Conservation (phyloP, 139 green algal species). For the Micractinium conductrix region DNA sequence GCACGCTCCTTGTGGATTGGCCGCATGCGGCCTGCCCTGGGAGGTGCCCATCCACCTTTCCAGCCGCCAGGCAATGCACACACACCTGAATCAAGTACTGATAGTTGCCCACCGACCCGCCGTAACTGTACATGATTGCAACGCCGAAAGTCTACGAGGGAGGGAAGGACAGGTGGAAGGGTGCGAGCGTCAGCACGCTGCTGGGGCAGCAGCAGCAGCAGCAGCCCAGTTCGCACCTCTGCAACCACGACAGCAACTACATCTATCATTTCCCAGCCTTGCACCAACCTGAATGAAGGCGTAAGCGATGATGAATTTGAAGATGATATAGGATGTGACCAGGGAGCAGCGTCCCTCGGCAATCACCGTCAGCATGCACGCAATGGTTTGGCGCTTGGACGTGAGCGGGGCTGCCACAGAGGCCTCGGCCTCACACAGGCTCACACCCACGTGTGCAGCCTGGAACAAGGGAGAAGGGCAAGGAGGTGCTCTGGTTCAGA, state of each 20-base stretch:
- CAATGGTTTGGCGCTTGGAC: constrained; percentile 74
- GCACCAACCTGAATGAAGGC: constrained; percentile 58
- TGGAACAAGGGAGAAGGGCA: too few relatives aligned
- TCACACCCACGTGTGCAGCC: constrained; percentile 83
- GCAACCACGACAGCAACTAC: too few relatives aligned
- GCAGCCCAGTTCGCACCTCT: background rate
- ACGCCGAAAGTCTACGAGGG: constrained; percentile 61
- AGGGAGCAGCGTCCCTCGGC: constrained; percentile 72
- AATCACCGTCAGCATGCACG: constrained; percentile 73
- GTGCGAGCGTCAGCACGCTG: background rate
- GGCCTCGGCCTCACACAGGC: constrained; percentile 87
- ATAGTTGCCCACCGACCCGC: constrained; percentile 71
- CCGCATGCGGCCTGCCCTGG: background rate
- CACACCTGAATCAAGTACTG: constrained; percentile 68
- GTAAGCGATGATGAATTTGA: constrained; percentile 83
- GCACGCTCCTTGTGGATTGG: background rate
- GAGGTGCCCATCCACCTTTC: too few relatives aligned
- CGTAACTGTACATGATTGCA: constrained; percentile 73
- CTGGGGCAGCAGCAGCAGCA: background rate
- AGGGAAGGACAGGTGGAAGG: background rate
- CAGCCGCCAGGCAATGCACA: background rate
- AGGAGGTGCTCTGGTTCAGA: too few relatives aligned
- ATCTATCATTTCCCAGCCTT: too few relatives aligned
- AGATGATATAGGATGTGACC: constrained; percentile 72
- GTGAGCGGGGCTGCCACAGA: constrained; percentile 92